Conservation (phyloP, 805 yeast genomes). For the Geotrichum ghanense region DNA sequence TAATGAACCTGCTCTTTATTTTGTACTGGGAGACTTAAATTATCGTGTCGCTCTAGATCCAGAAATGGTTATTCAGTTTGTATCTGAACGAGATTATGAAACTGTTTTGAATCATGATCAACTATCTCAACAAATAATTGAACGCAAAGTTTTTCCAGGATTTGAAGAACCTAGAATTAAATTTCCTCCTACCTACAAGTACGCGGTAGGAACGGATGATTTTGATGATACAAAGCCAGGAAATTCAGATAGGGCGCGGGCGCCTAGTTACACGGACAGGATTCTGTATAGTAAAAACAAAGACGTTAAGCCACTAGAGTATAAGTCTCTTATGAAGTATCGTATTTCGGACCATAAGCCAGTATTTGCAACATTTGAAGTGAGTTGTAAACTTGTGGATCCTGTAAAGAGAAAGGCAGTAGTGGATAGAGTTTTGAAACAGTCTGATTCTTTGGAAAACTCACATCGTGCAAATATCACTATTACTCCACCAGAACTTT, state of each 20-base stretch:
- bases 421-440: constrained; percentile 29
- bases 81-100: constrained; percentile 23
- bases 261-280: constrained; percentile 53
- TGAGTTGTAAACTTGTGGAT: constrained; percentile 29
- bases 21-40: constrained; percentile 46
- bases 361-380: constrained; percentile 30
- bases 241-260: constrained; percentile 24
- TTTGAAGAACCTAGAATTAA: constrained; percentile 37
- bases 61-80: constrained; percentile 22
- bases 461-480: constrained; percentile 31
- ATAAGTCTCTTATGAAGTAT: constrained; percentile 19
- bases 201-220: constrained; percentile 19
- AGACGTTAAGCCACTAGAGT: constrained; percentile 16
- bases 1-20: constrained; percentile 10
- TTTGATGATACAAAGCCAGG: constrained; percentile 16
- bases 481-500: constrained; percentile 28
- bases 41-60: constrained; percentile 32
- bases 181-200: constrained; percentile 48
- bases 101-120: constrained; percentile 35
- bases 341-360: constrained; percentile 48
- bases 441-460: constrained; percentile 35
- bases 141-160: constrained; percentile 29
- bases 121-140: constrained; percentile 27
- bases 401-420: constrained; percentile 25
- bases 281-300: constrained; percentile 27